Conservation (phyloP, 106 monocot genomes). For the Iris macrosiphon region DNA sequence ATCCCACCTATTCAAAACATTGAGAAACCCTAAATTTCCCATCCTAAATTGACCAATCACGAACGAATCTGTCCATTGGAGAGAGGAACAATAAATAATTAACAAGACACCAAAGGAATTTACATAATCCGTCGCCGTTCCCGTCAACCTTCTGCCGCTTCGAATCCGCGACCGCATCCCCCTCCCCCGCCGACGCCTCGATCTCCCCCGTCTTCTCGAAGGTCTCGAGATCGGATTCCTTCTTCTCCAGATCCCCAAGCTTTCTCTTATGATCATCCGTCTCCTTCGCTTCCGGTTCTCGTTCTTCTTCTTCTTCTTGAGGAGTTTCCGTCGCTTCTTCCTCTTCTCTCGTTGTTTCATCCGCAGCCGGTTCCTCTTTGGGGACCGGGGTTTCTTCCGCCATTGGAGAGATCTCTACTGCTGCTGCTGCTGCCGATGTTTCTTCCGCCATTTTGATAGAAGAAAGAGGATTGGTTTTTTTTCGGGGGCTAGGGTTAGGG, state of each 20-base stretch:
- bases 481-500: slow-evolving; percentile 12
- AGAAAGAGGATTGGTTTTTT: no score
- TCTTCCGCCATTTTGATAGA: slow-evolving; percentile 10
- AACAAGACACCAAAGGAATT: no score
- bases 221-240: neutral
- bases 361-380: neutral
- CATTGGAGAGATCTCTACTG: neutral
- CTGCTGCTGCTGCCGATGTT: neutral
- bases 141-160: slow-evolving; percentile 8
- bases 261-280: slow-evolving; percentile 30
- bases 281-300: neutral
- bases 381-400: no score
- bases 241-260: slow-evolving; percentile 22
- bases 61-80: no score
- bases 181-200: neutral
- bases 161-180: neutral
- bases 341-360: neutral
- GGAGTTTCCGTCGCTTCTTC: no score
- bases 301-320: slow-evolving; percentile 4
- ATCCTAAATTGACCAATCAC: no score
- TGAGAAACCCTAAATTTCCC: no score
- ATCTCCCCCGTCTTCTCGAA: neutral
- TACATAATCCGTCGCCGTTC: neutral
- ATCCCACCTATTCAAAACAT: no score
- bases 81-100: no score